A percentile compares a stretch with the other conserved stretches of the same genome.
Evolutionary conservation across 2,329 filamentous ascomycete species (phyloP).

Genomic region (Nannizzia gypsea): DNA sequence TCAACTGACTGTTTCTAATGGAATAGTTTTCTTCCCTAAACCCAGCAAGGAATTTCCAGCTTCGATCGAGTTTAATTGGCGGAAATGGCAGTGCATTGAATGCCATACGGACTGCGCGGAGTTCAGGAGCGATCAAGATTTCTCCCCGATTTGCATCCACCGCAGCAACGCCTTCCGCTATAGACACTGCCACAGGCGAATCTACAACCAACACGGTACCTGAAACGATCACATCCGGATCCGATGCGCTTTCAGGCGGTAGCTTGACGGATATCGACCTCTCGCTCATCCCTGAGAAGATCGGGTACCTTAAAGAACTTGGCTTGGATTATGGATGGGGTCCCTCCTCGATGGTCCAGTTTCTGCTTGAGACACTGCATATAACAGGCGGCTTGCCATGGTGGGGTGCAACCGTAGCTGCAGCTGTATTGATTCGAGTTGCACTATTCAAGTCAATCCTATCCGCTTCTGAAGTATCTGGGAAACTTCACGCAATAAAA

Average conservation of each 20-base stretch:
- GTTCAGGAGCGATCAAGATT: constrained; percentile 7
- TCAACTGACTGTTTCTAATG: not conserved
- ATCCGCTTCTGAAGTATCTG: constrained; percentile 48
- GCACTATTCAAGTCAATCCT: constrained; percentile 56
- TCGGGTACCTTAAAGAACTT: constrained; percentile 71
- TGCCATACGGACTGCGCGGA: not conserved
- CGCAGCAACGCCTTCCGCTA: constrained; percentile 18
- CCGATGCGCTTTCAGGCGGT: constrained; percentile 10
- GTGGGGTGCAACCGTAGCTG: constrained; percentile 61
- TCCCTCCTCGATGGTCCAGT: constrained; percentile 61
- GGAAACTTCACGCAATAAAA: constrained; percentile 51
- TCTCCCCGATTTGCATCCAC: constrained; percentile 27
- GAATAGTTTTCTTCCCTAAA: constrained; percentile 14
- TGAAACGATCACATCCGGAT: not conserved
- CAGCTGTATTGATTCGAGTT: constrained; percentile 53
- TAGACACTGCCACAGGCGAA: constrained; percentile 11
- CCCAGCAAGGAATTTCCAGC: constrained; percentile 5
- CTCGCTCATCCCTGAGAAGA: constrained; percentile 55
- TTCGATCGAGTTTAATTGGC: not conserved
- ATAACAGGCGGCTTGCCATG: constrained; percentile 64
- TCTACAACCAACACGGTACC: constrained; percentile 11
- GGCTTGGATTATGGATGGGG: constrained; percentile 85
- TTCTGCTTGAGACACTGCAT: constrained; percentile 69
- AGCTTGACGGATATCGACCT: constrained; percentile 25
- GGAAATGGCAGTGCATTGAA: constrained; percentile 1